These are phyloP conservation scores for Capsicum pubescens DNA, from an alignment of 257 asterid species.

Conservation along the genomic window DNA sequence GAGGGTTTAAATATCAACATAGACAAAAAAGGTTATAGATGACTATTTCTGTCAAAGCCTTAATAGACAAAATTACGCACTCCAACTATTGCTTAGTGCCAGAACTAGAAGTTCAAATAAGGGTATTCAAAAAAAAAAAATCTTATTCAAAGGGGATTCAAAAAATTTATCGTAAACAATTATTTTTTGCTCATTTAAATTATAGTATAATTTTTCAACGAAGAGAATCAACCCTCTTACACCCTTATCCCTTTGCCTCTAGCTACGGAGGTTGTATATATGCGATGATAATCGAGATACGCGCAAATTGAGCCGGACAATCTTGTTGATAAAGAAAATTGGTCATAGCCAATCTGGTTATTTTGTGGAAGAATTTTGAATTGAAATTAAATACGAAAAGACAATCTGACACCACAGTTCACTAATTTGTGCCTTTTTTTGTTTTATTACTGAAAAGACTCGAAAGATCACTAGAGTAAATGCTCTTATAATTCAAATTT, in stretches of 20 bases:
- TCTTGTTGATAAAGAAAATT: neutral
- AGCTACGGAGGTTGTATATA: neutral
- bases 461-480: constrained; percentile 11
- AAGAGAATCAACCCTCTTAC: neutral
- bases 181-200: neutral
- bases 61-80: neutral
- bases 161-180: neutral
- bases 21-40: neutral
- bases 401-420: neutral
- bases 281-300: fast-evolving
- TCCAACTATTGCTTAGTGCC: neutral
- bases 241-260: neutral
- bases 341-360: neutral
- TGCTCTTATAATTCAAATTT: neutral
- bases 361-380: neutral
- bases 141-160: neutral
- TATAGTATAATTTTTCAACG: neutral
- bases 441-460: neutral
- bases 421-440: neutral
- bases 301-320: neutral
- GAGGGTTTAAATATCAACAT: neutral
- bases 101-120: neutral
- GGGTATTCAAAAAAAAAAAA: no score
- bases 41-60: neutral
- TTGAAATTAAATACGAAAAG: neutral